Evolutionary conservation across 345 rosid genomes (phyloP).

Genomic region (Brassica rapa): DNA sequence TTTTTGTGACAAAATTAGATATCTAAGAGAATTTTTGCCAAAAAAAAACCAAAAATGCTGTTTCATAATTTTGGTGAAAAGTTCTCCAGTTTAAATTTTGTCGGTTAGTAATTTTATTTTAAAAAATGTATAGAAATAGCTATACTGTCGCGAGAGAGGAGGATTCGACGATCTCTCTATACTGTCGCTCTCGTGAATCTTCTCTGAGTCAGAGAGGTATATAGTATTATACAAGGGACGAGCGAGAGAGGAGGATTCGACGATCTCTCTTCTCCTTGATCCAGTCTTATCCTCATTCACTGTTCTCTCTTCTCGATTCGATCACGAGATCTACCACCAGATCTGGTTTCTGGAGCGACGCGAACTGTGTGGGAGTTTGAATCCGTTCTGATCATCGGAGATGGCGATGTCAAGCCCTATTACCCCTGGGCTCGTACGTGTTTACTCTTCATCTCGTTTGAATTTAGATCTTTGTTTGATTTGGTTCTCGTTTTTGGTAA

Average conservation of each 20-base stretch:
- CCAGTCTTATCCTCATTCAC: neutral
- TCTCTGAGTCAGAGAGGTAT: neutral
- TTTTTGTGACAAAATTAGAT: no score
- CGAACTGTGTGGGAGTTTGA: conserved; percentile 15
- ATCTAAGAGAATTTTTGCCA: no score
- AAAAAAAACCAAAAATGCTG: neutral
- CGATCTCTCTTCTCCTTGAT: neutral
- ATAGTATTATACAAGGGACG: neutral
- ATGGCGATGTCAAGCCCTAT: conserved; percentile 58
- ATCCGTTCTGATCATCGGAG: conserved; percentile 24
- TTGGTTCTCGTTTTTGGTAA: neutral
- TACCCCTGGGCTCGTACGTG: conserved; percentile 77
- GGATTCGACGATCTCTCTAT: no score
- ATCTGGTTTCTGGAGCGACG: no score
- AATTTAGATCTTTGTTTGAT: conserved; percentile 28
- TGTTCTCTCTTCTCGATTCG: neutral
- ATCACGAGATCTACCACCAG: conserved; percentile 9
- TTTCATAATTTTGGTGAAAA: neutral
- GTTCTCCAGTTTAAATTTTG: neutral
- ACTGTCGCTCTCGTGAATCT: neutral
- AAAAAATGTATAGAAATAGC: neutral
- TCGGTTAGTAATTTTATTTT: conserved; percentile 30
- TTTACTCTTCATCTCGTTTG: neutral
- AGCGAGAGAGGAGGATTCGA: neutral
- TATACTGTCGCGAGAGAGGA: neutral